Percentiles rank a stretch among this genome's conserved stretches.
Evolutionary conservation across 768 basidiomycete species (phyloP).

Genomic region (Trametes gibbosa): DNA sequence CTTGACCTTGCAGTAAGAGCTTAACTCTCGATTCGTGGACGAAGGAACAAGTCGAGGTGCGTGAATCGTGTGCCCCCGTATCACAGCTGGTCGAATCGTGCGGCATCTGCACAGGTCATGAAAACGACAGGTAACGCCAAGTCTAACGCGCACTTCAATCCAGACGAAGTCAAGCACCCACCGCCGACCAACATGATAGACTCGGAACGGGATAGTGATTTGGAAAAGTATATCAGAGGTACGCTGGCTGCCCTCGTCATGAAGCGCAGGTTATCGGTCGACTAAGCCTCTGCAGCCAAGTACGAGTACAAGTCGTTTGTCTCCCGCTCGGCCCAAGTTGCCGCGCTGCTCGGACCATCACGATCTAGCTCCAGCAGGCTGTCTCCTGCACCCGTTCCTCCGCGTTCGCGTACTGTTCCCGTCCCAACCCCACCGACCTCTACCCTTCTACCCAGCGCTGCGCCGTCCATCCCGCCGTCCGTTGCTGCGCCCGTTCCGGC

Average conservation of each 20-base stretch:
- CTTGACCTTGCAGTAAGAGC: slow-evolving; percentile 63
- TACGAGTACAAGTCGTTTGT: slow-evolving; percentile 76
- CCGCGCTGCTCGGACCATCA: slow-evolving; percentile 31
- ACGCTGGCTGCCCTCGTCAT: slow-evolving; percentile 28
- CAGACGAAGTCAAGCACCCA: slow-evolving; percentile 77
- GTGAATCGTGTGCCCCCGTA: slow-evolving; percentile 27
- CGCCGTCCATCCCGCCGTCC: slow-evolving; percentile 2
- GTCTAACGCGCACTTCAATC: slow-evolving; percentile 79
- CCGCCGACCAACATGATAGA: slow-evolving; percentile 81
- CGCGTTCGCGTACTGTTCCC: slow-evolving; percentile 26
- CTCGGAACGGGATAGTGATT: slow-evolving; percentile 79
- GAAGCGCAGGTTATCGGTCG: not conserved
- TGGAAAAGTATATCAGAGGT: slow-evolving; percentile 90
- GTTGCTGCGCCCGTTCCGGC: not conserved
- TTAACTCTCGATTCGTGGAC: slow-evolving; percentile 85
- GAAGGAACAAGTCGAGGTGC: slow-evolving; percentile 84
- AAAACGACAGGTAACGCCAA: slow-evolving; percentile 75
- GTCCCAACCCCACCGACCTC: slow-evolving; percentile 10
- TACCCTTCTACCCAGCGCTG: not conserved
- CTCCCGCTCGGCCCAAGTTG: slow-evolving; percentile 31
- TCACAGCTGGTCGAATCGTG: not conserved
- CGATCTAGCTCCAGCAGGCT: slow-evolving; percentile 25
- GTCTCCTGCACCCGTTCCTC: slow-evolving; percentile 6
- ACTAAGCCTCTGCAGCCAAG: slow-evolving; percentile 49
- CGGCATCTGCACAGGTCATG: slow-evolving; percentile 56